A percentile compares a stretch with the other conserved stretches of the same genome.
These are phyloP conservation scores for Crithidia sp. DNA, from an alignment of 208 protist species.

Conservation along the genomic window DNA sequence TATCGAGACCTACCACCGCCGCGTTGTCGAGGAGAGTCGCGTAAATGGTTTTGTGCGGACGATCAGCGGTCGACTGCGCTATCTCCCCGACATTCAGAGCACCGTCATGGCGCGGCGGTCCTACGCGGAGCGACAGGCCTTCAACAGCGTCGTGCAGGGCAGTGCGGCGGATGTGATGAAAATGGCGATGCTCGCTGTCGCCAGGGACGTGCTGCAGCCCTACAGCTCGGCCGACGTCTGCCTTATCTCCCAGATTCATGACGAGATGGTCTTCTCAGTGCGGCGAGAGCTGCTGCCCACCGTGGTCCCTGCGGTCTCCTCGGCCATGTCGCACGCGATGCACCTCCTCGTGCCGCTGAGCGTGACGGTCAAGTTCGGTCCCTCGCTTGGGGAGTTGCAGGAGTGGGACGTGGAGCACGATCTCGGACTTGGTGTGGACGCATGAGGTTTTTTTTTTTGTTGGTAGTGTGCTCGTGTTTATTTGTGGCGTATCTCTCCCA, in stretches of 20 bases:
- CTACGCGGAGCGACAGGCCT: slow-evolving; percentile 91
- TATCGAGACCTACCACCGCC: slow-evolving; percentile 66
- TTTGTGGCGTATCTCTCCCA: neutral
- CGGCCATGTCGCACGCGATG: slow-evolving; percentile 53
- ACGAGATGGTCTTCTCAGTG: slow-evolving; percentile 87
- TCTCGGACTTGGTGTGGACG: slow-evolving; percentile 50
- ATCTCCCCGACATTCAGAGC: slow-evolving; percentile 73
- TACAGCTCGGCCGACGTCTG: slow-evolving; percentile 47
- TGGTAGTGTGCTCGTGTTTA: neutral
- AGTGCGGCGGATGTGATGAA: slow-evolving; percentile 92
- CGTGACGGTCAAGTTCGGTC: slow-evolving; percentile 71
- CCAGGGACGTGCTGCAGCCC: slow-evolving; percentile 66
- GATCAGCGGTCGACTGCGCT: slow-evolving; percentile 73
- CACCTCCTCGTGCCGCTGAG: slow-evolving; percentile 73
- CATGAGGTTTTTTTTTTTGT: neutral
- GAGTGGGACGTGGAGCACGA: slow-evolving; percentile 84
- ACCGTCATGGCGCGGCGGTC: slow-evolving; percentile 58
- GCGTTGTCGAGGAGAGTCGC: slow-evolving; percentile 70
- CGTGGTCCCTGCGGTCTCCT: slow-evolving; percentile 50
- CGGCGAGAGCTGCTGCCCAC: slow-evolving; percentile 41
- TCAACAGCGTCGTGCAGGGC: slow-evolving; percentile 91
- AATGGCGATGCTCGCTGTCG: slow-evolving; percentile 81
- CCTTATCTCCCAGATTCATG: slow-evolving; percentile 78
- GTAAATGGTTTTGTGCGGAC: slow-evolving; percentile 82
- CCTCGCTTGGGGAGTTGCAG: slow-evolving; percentile 67